These are phyloP conservation scores for Lactarius sp. DNA, from an alignment of 768 basidiomycete species.

Conservation along the genomic window DNA sequence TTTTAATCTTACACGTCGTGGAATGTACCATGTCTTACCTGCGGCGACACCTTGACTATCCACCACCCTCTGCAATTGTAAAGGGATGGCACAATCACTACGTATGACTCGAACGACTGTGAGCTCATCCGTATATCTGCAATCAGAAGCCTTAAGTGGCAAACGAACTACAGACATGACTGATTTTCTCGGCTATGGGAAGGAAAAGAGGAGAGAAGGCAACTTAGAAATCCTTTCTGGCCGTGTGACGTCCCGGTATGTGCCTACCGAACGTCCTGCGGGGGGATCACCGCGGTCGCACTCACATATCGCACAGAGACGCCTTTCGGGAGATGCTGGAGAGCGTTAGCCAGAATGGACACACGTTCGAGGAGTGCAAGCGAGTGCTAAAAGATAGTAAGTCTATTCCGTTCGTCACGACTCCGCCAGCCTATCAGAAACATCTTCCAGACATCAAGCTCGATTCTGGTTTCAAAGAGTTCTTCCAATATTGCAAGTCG, in stretches of 20 bases:
- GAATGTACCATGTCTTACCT: too few relatives aligned
- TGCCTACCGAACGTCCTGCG: conserved; percentile 5
- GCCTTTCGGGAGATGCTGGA: conserved; percentile 83
- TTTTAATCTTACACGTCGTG: conserved; percentile 18
- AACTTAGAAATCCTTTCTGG: conserved; percentile 72
- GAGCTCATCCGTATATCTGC: conserved; percentile 28
- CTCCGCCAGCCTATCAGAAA: neutral
- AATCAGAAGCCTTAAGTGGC: neutral
- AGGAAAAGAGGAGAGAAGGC: conserved; percentile 61
- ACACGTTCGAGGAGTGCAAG: conserved; percentile 82
- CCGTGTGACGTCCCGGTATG: conserved; percentile 61
- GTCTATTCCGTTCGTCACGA: conserved; percentile 25
- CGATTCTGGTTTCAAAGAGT: conserved; percentile 85
- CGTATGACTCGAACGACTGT: conserved; percentile 91
- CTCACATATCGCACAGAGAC: conserved; percentile 52
- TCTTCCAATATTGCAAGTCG: conserved; percentile 78
- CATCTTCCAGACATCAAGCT: conserved; percentile 65
- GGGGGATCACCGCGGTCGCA: neutral
- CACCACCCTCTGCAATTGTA: neutral
- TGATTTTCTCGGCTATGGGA: conserved; percentile 85
- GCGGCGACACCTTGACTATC: neutral
- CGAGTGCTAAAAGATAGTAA: conserved; percentile 66
- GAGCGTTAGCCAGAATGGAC: conserved; percentile 67
- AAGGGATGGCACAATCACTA: conserved; percentile 94
- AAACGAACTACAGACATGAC: conserved; percentile 59